Evolutionary conservation across 257 asterid genomes (phyloP), one percentile per base, ranked within the genome.

Genomic region (Solanum peruvianum): DNA sequence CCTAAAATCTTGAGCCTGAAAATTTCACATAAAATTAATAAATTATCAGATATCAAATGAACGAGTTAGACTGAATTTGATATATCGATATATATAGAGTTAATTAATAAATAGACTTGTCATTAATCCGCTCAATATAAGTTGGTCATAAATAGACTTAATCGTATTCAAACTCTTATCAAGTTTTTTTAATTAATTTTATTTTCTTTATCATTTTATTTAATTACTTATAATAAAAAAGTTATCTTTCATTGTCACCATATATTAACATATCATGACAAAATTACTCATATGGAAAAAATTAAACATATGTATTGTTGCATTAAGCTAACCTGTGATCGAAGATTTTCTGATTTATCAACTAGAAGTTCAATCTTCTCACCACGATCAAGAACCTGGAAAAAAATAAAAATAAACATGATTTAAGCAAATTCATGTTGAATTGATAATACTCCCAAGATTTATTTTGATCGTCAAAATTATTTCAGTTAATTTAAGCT

Each of bases 371-470:
- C 93, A 49, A 93, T 89, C 90, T 92, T 91, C 70, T 89, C 92
- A 37, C 94, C 94, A 3, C 95, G 91, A 80, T 93, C 93, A 69
- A 93, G 95, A 86, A 93, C 95, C 95, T 91, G 25, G 9, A 52
- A 52, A 52, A 16, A 39, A 69, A 71, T n/a, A 29, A 29, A 23
- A 44, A 27, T 12, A 31, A 44, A 20, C 20, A n/a, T 29, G 1
- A 0, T 72, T 10, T 16, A 86, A 72, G 60, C 20, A 71, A 33
- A 71, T 29, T 52, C 9, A 49, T 56, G n/a, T 56, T 56, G n/a
- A 56, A 52, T 2, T 56, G 64, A 56, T 56, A 18, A 35, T 5
- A 35, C 39, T 35, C 7, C 37, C 37, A 35, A 35, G 4, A 35
- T 35, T 35, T 35, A 35, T 35, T 35, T 35, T 5, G 37, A 1